These are phyloP conservation scores for Astragalus membranaceus DNA, from an alignment of 306 rosid genomes.

Conservation along the genomic window DNA sequence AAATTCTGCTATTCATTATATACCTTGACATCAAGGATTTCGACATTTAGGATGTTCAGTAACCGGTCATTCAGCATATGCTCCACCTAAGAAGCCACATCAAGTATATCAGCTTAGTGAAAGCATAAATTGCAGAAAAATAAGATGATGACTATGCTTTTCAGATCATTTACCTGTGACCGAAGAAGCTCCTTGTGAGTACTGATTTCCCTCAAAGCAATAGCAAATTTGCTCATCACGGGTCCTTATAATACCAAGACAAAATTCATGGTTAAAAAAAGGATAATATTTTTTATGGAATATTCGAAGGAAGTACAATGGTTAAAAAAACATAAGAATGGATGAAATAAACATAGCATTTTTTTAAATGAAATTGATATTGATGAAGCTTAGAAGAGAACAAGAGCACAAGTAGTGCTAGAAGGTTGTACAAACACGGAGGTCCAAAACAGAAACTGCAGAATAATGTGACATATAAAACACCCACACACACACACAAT, in stretches of 20 bases:
- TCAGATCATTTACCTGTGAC: slow-evolving; percentile 58
- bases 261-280: neutral
- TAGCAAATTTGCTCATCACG: slow-evolving; percentile 80
- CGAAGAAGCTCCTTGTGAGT: slow-evolving; percentile 92
- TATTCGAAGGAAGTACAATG: neutral
- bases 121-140: slow-evolving; percentile 5
- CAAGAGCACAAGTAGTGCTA: too few species aligned
- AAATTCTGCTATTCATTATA: neutral
- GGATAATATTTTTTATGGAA: neutral
- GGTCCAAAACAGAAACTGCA: too few species aligned
- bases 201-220: slow-evolving; percentile 82
- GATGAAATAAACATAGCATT: neutral
- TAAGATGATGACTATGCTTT: neutral
- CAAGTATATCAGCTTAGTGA: slow-evolving; percentile 12
- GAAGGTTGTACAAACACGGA: too few species aligned
- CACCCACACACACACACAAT: too few species aligned
- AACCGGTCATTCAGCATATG: slow-evolving; percentile 68
- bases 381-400: too few species aligned
- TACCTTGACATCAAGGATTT: slow-evolving; percentile 72
- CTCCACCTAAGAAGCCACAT: slow-evolving; percentile 47
- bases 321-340: neutral
- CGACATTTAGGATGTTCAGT: slow-evolving; percentile 51
- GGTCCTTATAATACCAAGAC: slow-evolving; percentile 50
- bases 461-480: too few species aligned
- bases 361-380: too few species aligned